These are phyloP conservation scores for Lodderomyces parapsilosis DNA, from an alignment of 1,139 yeast genomes.

Conservation along the genomic window DNA sequence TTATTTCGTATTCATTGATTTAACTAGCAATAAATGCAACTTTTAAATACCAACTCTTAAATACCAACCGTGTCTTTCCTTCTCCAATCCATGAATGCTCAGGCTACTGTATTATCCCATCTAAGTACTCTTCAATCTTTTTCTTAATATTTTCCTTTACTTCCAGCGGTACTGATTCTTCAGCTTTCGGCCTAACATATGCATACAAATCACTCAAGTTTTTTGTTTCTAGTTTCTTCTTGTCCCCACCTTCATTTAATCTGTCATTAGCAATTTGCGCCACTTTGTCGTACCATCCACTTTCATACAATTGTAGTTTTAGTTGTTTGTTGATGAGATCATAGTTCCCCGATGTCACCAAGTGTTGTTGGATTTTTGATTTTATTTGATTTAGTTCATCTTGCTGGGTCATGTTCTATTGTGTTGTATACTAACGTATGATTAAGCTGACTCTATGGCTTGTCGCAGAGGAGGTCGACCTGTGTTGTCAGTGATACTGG, in stretches of 20 bases:
- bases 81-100: background rate
- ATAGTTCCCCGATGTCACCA: slow-evolving; percentile 78
- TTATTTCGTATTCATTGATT: background rate
- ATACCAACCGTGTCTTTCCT: background rate
- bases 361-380: slow-evolving; percentile 64
- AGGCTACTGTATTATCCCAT: slow-evolving; percentile 40
- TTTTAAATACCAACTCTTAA: background rate
- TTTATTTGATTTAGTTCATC: slow-evolving; percentile 50
- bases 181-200: slow-evolving; percentile 62
- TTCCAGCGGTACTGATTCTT: slow-evolving; percentile 65
- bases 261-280: slow-evolving; percentile 51
- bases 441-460: no score
- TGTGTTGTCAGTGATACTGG: no score
- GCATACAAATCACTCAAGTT: slow-evolving; percentile 48
- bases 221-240: slow-evolving; percentile 2
- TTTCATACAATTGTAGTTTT: slow-evolving; percentile 63
- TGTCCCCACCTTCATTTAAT: slow-evolving; percentile 37
- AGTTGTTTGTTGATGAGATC: slow-evolving; percentile 63
- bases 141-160: slow-evolving; percentile 60
- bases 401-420: slow-evolving; percentile 2
- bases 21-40: no score
- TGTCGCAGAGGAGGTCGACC: no score
- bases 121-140: slow-evolving; percentile 62
- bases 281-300: slow-evolving; percentile 87
- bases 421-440: no score